Conservation (phyloP, 129 eudicot species). For the Oenanthe sinensis region DNA sequence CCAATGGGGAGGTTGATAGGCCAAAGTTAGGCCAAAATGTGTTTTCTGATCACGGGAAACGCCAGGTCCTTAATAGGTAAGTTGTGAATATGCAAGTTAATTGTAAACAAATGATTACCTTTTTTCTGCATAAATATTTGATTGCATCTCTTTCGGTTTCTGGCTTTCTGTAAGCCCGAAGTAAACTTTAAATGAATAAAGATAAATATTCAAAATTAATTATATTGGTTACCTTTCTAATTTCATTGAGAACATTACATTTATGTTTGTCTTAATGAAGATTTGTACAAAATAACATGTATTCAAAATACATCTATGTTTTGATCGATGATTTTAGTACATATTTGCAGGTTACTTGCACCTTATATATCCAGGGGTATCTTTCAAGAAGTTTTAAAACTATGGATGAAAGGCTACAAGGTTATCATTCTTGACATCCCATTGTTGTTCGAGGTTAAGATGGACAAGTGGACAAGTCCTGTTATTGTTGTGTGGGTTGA, state of each 20-base stretch:
- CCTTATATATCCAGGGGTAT: conserved; percentile 82
- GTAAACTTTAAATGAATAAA: not conserved
- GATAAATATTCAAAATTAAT: not conserved
- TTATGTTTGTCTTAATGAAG: not conserved
- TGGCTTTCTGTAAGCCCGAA: not conserved
- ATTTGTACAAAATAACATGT: not conserved
- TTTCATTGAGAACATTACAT: not conserved
- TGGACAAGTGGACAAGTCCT: conserved; percentile 86
- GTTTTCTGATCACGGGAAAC: conserved; percentile 8
- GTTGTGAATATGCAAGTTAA: not conserved
- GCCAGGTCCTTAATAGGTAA: conserved; percentile 85
- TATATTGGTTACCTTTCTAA: not conserved
- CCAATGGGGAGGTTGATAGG: conserved; percentile 84
- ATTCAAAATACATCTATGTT: not conserved
- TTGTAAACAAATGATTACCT: not conserved
- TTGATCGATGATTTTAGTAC: not conserved
- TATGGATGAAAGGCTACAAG: conserved; percentile 76
- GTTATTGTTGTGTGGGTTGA: conserved; percentile 85
- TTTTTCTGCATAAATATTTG: not conserved
- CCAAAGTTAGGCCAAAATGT: conserved; percentile 66
- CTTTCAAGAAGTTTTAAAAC: conserved; percentile 59
- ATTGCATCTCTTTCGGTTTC: not conserved
- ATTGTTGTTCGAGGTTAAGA: conserved; percentile 73
- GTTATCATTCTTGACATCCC: conserved; percentile 79
- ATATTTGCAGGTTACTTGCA: conserved; percentile 66